These are phyloP conservation scores for Bacidia gigantensis DNA, from an alignment of 495 filamentous ascomycete genomes.

Conservation along the genomic window DNA sequence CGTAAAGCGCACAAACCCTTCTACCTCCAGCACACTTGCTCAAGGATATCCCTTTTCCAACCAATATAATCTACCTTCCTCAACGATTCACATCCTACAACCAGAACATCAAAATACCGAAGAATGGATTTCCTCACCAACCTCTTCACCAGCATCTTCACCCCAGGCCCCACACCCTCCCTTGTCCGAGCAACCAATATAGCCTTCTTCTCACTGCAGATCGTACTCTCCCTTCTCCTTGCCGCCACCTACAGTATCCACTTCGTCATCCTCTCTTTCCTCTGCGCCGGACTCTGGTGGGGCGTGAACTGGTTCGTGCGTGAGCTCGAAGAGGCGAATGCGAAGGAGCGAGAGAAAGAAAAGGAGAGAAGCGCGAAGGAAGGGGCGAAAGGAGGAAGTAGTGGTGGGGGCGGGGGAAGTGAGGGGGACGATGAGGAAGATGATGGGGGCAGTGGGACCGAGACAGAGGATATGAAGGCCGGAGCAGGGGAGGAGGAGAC, in stretches of 20 bases:
- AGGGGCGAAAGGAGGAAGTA: constrained; percentile 21
- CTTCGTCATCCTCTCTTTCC: constrained; percentile 63
- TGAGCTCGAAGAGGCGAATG: constrained; percentile 57
- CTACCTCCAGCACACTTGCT: background rate
- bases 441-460: constrained; percentile 33
- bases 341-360: constrained; percentile 48
- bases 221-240: constrained; percentile 62
- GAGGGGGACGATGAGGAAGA: constrained; percentile 21
- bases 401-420: constrained; percentile 21
- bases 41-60: background rate
- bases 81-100: background rate
- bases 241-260: constrained; percentile 76
- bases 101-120: background rate
- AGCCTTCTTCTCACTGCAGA: constrained; percentile 72
- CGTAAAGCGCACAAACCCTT: too few species aligned
- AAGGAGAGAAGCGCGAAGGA: constrained; percentile 31
- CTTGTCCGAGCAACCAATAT: constrained; percentile 83
- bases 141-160: constrained; percentile 86
- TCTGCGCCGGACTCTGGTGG: constrained; percentile 76
- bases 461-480: constrained; percentile 27
- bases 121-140: constrained; percentile 72
- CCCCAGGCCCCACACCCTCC: constrained; percentile 72
- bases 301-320: constrained; percentile 92
- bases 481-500: constrained; percentile 13
- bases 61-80: background rate